Percentiles rank a stretch among this genome's conserved stretches.
phyloP scores from a whole-genome alignment of 108 stramenopile species.

The Fragilaria radians region DNA sequence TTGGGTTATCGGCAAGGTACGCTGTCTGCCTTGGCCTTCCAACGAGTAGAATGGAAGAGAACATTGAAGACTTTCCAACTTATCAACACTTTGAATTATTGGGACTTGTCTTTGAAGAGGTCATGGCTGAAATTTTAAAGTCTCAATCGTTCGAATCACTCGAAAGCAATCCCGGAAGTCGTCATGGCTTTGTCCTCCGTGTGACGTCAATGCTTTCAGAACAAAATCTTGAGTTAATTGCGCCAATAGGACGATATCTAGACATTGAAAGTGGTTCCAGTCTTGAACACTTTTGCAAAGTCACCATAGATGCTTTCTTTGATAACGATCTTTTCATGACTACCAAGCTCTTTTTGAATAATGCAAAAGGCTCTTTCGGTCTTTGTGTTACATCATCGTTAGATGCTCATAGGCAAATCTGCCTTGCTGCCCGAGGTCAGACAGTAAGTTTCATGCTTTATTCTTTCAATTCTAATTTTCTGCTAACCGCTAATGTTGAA shows the following conservation, averaged over 20 bases:
- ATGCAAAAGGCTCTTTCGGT: conserved; percentile 78
- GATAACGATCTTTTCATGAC: conserved; percentile 71
- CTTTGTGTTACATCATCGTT: conserved; percentile 49
- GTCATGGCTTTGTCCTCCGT: not conserved
- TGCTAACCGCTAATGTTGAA: not conserved
- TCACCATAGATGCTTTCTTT: conserved; percentile 64
- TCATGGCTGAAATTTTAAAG: conserved; percentile 25
- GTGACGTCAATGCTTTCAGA: not conserved
- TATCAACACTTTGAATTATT: conserved; percentile 49
- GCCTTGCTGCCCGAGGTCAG: conserved; percentile 76
- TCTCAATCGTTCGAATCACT: conserved; percentile 1
- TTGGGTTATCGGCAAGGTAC: conserved; percentile 59
- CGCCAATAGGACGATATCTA: not conserved
- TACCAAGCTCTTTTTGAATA: conserved; percentile 47
- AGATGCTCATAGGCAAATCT: conserved; percentile 68
- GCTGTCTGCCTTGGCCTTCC: conserved; percentile 46
- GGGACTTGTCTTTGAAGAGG: conserved; percentile 53
- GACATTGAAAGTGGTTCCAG: conserved; percentile 8
- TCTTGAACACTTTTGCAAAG: conserved; percentile 19
- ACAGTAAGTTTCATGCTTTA: conserved; percentile 13
- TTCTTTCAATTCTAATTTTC: not conserved
- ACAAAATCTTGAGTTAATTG: not conserved
- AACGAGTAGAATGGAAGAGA: conserved; percentile 23
- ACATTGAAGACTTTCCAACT: conserved; percentile 25
- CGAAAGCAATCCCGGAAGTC: not conserved